Evolutionary conservation across 2,329 filamentous ascomycete genomes (phyloP), one percentile per base, ranked within the genome.

Genomic region (Cladorrhinum sp.): DNA sequence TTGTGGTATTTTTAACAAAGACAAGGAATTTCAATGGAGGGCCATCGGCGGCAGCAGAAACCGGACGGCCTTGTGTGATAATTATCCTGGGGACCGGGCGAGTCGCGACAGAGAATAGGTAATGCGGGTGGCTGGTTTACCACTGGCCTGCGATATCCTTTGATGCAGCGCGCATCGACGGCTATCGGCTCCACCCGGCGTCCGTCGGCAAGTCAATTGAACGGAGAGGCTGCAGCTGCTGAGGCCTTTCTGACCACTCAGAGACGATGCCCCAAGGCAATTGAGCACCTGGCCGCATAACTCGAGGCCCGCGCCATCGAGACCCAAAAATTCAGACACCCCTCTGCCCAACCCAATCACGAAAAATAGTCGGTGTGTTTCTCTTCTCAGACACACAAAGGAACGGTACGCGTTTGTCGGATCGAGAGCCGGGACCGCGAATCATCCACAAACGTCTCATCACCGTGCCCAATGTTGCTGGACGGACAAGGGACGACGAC

Each of bases 221-320:
- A 65, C 58, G 65, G 64, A 66, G 65, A 58, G 61, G 61, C 58
- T 60, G 65, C 64, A 65, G 61, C 61, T 61, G 61, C 62, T 57
- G 39, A 46, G 58, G 57, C 52, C 55, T 58, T 61, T 24, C 62
- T 61, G 62, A 63, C 67, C 67, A 68, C 55, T 69, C 64, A 67
- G 52, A 48, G 39, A 61, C 61, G 59, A 60, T 60, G 64, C 64
- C n/a, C 65, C 66, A 67, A 62, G 59, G 55, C 63, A 61, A 53
- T 64, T 57, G 62, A 65, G 69, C 67, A 58, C 54, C 39, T 66
- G 69, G 68, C 69, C 68, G 69, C 69, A 70, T 70, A 70, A 64
- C 57, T 57, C 36, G 65, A 65, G 69, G 67, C 69, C 69, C 65
- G 68, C 67, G 58, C 63, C 58, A 63, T 66, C 60, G 50, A 57